Evolutionary conservation across 495 filamentous ascomycete species (phyloP), one percentile per base, ranked within the genome.

Genomic region (Pseudomonodictys pantanalensis): DNA sequence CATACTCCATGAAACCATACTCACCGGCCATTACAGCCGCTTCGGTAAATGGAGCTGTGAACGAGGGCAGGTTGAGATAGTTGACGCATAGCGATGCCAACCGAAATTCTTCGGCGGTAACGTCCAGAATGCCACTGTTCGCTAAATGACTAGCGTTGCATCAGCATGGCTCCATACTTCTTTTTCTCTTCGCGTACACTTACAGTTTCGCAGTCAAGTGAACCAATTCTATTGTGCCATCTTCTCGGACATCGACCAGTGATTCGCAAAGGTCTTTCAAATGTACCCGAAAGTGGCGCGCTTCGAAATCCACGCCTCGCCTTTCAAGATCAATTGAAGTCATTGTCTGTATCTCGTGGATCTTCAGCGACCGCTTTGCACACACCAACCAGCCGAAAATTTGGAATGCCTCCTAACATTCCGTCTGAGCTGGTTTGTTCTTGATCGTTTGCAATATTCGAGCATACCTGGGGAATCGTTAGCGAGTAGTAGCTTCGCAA

Each of bases 21-120:
- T 41, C 38, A 5, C 38, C 38, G 12, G 15, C 12, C 38, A 41
- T 5, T 3, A 41, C 38, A 15, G 38, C 38, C 3, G 3, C 3
- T 15, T 4, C 4, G 15, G 38, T 5, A 15, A 35, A 8, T 12
- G 38, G 38, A 3, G 44, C 24, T 2, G 22, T 33, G 32, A 50
- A 33, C n/a, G 35, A 4, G 2, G 26, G 28, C 3, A 56, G 25
- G 48, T 52, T 60, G 5, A 63, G 17, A 20, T 56, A 63, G 12
- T 46, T 46, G 29, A 63, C 1, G 23, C 60, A 63, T 3, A 56
- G 4, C 1, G 41, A 38, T 30, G 60, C 60, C 20, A 63, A 11
- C 10, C 29, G 24, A 6, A 63, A n/a, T 12, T 63, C 46, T 26
- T 56, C 32, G 7, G 46, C 45, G 15, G 23, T 8, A 1, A 56